Percentiles rank a stretch among this genome's conserved stretches.
Evolutionary conservation across 768 basidiomycete species (phyloP).

Genomic region (Glaciozyma martinii): DNA sequence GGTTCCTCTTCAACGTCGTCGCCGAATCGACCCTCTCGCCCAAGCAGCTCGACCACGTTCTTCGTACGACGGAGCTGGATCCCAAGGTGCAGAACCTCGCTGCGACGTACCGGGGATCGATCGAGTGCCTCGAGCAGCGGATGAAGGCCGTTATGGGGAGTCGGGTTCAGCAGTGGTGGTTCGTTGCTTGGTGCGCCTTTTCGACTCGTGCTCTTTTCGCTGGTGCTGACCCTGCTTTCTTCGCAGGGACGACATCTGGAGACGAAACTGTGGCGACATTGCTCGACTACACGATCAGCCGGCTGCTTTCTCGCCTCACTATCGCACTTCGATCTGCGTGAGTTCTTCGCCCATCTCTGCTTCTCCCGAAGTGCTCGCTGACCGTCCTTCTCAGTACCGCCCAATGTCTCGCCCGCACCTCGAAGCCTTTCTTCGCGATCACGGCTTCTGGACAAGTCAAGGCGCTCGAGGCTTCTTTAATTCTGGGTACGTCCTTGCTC

Average conservation of each 20-base stretch:
- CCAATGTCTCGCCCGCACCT: constrained; percentile 57
- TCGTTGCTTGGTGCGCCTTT: constrained; percentile 58
- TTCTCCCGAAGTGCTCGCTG: not conserved
- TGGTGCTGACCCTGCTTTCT: not conserved
- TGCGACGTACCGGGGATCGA: constrained; percentile 44
- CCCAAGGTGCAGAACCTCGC: constrained; percentile 51
- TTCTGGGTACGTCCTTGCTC: constrained; percentile 9
- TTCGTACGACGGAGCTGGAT: constrained; percentile 50
- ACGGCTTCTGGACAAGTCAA: constrained; percentile 51
- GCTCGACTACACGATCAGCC: constrained; percentile 47
- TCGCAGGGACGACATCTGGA: constrained; percentile 62
- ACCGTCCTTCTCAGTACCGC: not conserved
- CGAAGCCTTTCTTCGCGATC: constrained; percentile 56
- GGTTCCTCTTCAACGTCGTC: constrained; percentile 56
- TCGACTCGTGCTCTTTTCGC: constrained; percentile 26
- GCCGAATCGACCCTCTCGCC: constrained; percentile 48
- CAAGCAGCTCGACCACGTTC: constrained; percentile 37
- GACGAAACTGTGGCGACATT: constrained; percentile 54
- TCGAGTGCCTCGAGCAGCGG: constrained; percentile 51
- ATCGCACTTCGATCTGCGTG: constrained; percentile 56
- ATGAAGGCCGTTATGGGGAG: constrained; percentile 48
- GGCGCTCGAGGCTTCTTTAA: constrained; percentile 38
- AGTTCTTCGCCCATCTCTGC: not conserved
- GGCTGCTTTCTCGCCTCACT: constrained; percentile 62
- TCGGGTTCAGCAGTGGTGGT: constrained; percentile 62